Conservation (phyloP, 108 stramenopile genomes). For the Nannochloropsis oceanica region DNA sequence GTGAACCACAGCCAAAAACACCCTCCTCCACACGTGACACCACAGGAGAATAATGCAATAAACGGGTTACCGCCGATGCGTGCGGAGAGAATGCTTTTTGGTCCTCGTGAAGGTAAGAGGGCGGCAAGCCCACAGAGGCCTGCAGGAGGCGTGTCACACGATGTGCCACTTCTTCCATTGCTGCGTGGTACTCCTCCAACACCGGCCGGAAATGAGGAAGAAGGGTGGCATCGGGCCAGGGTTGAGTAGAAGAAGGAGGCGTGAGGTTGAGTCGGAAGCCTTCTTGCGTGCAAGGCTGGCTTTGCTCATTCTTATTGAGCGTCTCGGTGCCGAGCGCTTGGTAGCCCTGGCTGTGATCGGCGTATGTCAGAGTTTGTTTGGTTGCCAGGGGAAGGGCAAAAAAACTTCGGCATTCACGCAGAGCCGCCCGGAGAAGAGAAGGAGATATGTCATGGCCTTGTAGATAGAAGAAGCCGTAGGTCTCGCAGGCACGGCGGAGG, state of each 20-base stretch:
- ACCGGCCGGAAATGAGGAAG: background rate
- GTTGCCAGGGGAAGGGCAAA: background rate
- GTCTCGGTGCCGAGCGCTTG: background rate
- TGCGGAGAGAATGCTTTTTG: background rate
- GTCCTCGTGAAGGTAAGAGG: background rate
- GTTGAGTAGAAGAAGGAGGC: background rate
- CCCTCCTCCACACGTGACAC: slow-evolving; percentile 27
- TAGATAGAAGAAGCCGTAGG: background rate
- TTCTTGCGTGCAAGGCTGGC: background rate
- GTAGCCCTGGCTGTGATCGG: background rate
- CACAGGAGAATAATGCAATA: slow-evolving; percentile 20
- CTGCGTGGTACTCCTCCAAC: background rate
- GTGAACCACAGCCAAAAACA: slow-evolving; percentile 25
- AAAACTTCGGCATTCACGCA: background rate
- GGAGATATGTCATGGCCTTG: background rate
- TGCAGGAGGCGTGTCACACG: background rate
- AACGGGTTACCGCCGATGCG: background rate
- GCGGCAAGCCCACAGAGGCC: background rate
- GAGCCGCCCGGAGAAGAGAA: background rate
- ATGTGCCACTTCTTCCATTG: background rate
- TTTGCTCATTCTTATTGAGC: background rate
- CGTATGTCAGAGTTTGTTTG: background rate
- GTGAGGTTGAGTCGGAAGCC: background rate
- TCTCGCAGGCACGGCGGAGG: background rate
- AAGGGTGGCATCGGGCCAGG: background rate